A percentile compares a stretch with the other conserved stretches of the same genome.
Conservation (phyloP, 768 basidiomycete species). For the Albatrellus ellisii region DNA sequence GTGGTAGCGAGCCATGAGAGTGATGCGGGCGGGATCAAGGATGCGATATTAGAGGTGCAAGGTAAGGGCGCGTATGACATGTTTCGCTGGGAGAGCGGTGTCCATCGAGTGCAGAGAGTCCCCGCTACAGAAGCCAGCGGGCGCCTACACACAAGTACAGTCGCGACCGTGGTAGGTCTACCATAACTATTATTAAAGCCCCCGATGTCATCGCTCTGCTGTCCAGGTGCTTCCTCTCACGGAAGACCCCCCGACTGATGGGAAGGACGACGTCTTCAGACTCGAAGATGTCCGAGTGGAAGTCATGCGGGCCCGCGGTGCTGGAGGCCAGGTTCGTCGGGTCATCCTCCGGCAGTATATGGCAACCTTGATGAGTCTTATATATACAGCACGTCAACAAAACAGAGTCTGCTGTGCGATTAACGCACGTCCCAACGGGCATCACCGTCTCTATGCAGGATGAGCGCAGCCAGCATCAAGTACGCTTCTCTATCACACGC, state of each 20-base stretch:
- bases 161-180: conserved; percentile 63
- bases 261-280: conserved; percentile 51
- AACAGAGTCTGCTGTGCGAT: conserved; percentile 93
- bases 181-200: background rate
- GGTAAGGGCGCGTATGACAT: conserved; percentile 69
- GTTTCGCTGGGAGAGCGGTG: conserved; percentile 85
- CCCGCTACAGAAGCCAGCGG: conserved; percentile 85
- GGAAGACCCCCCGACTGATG: conserved; percentile 39
- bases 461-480: conserved; percentile 91
- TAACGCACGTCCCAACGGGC: conserved; percentile 88
- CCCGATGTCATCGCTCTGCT: background rate
- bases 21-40: conserved; percentile 56
- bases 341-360: background rate
- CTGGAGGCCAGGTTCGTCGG: conserved; percentile 79
- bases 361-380: background rate
- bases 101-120: conserved; percentile 91
- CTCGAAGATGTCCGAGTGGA: conserved; percentile 85
- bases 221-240: conserved; percentile 74
- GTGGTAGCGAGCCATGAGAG: conserved; percentile 45
- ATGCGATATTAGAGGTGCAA: conserved; percentile 69
- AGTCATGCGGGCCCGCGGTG: conserved; percentile 94
- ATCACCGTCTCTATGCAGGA: conserved; percentile 98
- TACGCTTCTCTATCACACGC: conserved; percentile 22
- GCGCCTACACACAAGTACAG: conserved; percentile 85
- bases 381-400: conserved; percentile 81